Evolutionary conservation across 2,329 filamentous ascomycete species (phyloP), one percentile per base, ranked within the genome.

Genomic region (Epichloe amarillans): DNA sequence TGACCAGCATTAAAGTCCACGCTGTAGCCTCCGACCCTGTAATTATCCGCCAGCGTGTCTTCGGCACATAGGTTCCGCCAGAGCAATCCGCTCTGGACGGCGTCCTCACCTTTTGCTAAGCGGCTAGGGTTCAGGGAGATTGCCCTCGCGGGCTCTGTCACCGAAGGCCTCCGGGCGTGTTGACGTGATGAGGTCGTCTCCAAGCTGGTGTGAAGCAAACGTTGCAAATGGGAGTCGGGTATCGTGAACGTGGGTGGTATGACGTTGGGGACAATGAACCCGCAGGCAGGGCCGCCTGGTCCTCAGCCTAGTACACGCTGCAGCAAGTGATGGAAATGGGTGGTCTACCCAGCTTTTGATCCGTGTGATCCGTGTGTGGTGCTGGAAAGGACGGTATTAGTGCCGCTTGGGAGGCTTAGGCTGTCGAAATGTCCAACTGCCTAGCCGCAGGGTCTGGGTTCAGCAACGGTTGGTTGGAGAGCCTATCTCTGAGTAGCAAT

Each of bases 51-150:
- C 79, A 85, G 79, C 73, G 79, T 84, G 77, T 72, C 79, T 74
- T 74, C 77, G 70, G 78, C 77, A 70, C 80, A 84, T 84, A 77
- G 80, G 79, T 80, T 76, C 80, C 80, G 80, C 82, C 82, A 85
- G 82, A 85, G 81, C 82, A 76, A 77, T 71, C 73, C 80, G 81
- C 82, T 79, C 82, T 82, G 79, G 80, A 82, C 81, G 81, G 77
- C 75, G 76, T 76, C 79, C 73, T 77, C 74, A 69, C 68, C 75
- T 72, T 77, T 77, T 64, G 79, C 72, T 65, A 76, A 75, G 69
- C 78, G 70, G 74, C 77, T 78, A 72, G 72, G 73, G 66, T 49
- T 69, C 64, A 62, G 35, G n/a, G n/a, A 66, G 64, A 68, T 69
- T 69, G 73, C 75, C 76, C 74, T 73, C 67, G 64, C 67, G 73